phyloP scores from a whole-genome alignment of 768 basidiomycete genomes.

The Collybia mongolica region DNA sequence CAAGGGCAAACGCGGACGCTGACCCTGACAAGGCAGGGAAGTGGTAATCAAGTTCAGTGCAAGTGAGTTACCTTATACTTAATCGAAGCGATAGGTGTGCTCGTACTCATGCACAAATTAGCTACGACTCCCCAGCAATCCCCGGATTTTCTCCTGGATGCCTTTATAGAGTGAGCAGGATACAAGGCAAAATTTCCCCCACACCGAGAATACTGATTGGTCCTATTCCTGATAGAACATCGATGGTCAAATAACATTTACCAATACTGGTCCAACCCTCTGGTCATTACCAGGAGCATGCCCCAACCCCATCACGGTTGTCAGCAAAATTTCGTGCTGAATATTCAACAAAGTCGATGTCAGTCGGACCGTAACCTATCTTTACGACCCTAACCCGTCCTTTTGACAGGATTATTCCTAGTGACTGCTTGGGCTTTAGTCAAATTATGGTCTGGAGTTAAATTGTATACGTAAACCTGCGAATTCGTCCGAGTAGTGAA shows the following conservation, averaged over 20 bases:
- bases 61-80: slow-evolving; percentile 3
- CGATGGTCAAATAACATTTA: slow-evolving; percentile 6
- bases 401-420: too few relatives aligned
- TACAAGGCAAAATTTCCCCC: background rate
- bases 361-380: too few relatives aligned
- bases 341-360: background rate
- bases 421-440: too few relatives aligned
- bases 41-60: slow-evolving; percentile 4
- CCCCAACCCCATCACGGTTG: slow-evolving; percentile 3
- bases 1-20: slow-evolving; percentile 7
- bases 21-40: background rate
- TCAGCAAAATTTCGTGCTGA: slow-evolving; percentile 1
- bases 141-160: slow-evolving; percentile 5
- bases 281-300: slow-evolving; percentile 9
- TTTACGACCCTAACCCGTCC: too few relatives aligned
- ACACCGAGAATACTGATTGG: background rate
- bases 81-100: background rate
- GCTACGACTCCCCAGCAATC: slow-evolving; percentile 1
- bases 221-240: background rate
- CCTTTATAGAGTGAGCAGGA: slow-evolving; percentile 1
- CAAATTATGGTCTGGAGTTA: too few relatives aligned
- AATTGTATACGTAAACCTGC: too few relatives aligned
- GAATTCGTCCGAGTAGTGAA: too few relatives aligned
- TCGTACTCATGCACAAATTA: background rate
- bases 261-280: slow-evolving; percentile 11